Conservation (phyloP, 1,139 yeast species). For the Geotrichum phurueaensis region DNA sequence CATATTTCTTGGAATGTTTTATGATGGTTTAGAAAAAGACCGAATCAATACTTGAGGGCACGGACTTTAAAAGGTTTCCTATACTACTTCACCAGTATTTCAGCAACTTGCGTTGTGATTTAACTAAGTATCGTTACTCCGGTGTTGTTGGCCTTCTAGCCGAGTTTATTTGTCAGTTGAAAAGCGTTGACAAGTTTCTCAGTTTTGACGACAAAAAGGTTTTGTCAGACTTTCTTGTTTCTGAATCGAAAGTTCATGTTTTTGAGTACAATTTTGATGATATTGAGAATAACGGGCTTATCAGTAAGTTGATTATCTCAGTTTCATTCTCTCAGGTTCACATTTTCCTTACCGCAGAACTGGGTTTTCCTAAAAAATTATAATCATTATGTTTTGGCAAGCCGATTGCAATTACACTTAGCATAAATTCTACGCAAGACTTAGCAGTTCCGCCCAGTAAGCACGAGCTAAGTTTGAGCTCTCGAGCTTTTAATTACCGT, state of each 20-base stretch:
- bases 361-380: constrained; percentile 24
- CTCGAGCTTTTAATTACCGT: not conserved
- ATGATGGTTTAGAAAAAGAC: constrained; percentile 11
- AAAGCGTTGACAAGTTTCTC: not conserved
- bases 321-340: constrained; percentile 29
- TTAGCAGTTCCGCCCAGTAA: constrained; percentile 37
- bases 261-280: no score
- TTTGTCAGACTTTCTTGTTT: not conserved
- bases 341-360: constrained; percentile 27
- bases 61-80: constrained; percentile 30
- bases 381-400: constrained; percentile 59
- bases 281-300: no score
- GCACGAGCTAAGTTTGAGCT: no score
- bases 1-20: constrained; percentile 9
- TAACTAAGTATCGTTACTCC: constrained; percentile 22
- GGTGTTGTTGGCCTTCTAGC: constrained; percentile 4
- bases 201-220: not conserved
- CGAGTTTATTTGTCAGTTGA: not conserved
- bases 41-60: constrained; percentile 26
- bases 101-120: constrained; percentile 1
- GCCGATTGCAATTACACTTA: constrained; percentile 46
- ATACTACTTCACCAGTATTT: constrained; percentile 6
- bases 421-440: constrained; percentile 41
- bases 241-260: not conserved
- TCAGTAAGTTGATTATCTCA: constrained; percentile 22